phyloP scores from a whole-genome alignment of 176 grass and related monocot species.

The Triticum timopheevii region DNA sequence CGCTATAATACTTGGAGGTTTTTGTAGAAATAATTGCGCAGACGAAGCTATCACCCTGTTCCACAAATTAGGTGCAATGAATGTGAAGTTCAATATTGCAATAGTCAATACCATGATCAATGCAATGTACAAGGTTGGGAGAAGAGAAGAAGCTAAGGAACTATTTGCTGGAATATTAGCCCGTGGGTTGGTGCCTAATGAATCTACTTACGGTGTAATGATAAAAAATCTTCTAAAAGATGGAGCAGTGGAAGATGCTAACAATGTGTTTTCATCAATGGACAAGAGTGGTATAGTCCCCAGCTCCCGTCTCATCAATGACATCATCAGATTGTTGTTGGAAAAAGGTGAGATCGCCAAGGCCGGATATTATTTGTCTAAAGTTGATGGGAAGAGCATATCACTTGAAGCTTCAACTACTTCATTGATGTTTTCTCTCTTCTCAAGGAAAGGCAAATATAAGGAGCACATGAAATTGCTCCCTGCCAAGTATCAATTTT shows the following conservation, averaged over 20 bases:
- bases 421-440: too few relatives aligned
- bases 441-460: too few relatives aligned
- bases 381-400: too few relatives aligned
- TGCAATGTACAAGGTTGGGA: background rate
- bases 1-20: background rate
- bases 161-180: background rate
- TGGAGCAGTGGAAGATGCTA: background rate
- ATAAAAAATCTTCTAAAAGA: background rate
- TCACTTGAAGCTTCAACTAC: too few relatives aligned
- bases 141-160: background rate
- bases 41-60: background rate
- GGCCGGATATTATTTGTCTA: too few relatives aligned
- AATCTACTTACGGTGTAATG: background rate
- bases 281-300: background rate
- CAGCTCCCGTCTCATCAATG: background rate
- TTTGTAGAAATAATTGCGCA: background rate
- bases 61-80: background rate
- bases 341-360: too few relatives aligned
- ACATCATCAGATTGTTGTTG: background rate
- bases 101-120: background rate
- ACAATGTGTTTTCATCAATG: background rate
- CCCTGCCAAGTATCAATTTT: too few relatives aligned
- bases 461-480: too few relatives aligned
- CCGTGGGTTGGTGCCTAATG: background rate
- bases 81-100: background rate